Base-by-base conservation (phyloP, 352 stramenopile species). In the Pythium aquatile region DNA sequence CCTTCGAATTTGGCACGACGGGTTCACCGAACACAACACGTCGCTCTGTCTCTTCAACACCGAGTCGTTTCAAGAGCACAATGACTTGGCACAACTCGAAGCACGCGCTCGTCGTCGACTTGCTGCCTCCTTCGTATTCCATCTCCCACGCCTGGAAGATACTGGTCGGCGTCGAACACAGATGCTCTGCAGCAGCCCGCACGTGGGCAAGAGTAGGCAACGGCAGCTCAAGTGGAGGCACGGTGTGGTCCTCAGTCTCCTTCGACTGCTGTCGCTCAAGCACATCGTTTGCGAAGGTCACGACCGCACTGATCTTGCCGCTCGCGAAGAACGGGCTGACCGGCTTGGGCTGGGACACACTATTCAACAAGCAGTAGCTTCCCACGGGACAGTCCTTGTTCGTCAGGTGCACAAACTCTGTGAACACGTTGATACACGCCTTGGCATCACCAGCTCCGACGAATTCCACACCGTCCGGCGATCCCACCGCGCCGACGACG, bases 21-120 rank as follows among this genome's bases (percentile, higher is more conserved):
- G 63, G 76, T 4, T 85, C 79, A 2, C 83, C 72, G 62, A 90
- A 87, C 20, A 80, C 65, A 24, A 92, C 65, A n/a, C 78, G 72
- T 52, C 79, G 65, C 37, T 88, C 79, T 37, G 58, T 61, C n/a
- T 82, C 71, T 24, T 78, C 66, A 14, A 90, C 56, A 17, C 79
- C 79, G 47, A 92, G 68, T 39, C 78, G 72, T 51, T 86, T 62
- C 2, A 92, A 64, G 16, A 92, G 48, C n/a, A 87, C 81, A 46
- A 90, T 64, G 8, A 72, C 66, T 52, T 89, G 79, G 72, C 83
- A 88, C 24, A 90, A 30, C 46, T 92, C 79, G 28, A 90, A 75
- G 26, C 83, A 92, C 32, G 78, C 68, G 24, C 61, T 39, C 51
- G 48, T 74, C 8, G 65, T 61, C 1, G 58, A 70, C 35, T 28